Base-by-base conservation (phyloP, 2,329 filamentous ascomycete genomes). In the Curvularia spicifera region DNA sequence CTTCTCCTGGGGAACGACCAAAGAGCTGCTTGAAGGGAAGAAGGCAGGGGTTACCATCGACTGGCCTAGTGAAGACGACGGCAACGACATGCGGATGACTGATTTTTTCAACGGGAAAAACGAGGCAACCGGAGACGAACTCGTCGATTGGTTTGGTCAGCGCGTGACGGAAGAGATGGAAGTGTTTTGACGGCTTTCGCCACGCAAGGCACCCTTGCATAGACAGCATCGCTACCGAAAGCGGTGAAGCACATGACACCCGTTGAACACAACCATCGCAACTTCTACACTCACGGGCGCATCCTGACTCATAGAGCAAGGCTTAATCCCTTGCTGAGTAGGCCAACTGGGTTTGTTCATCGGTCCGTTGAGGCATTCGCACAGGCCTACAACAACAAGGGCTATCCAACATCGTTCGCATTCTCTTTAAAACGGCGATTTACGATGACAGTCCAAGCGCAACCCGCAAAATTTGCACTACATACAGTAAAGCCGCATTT, bases 1-100 rank as follows among this genome's bases (percentile, higher is more conserved):
- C 4, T 98, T 97, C 72, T 97, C 93, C 72, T 99, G 95, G 95
- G 91, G 90, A 0, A 98, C 95, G 0, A 91, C 91, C 1, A 97
- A 96, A 79, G 93, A 98, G 71, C 85, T 98, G 87, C 80, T 99
- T 4, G 93, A 97, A 66, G 80, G 82, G n/a, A 92, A 90, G 75
- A 84, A 81, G 8, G 82, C 81, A 24, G 86, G 85, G 4, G 83
- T 90, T 52, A 89, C 85, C 72, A 89, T 96, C 0, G 92, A 96
- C 45, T 98, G 94, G 94, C 91, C 93, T 12, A 87, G 89, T 5
- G 89, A 93, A 20, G 89, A 91, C 33, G 87, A 89, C 53, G 85
- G 86, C 26, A 85, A 82, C 65, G 86, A 87, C 56, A 79, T 82
- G 72, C 86, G 87, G 55, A 75, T 97, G 71, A 94, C 91, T 0